Percentiles rank a stretch among this genome's conserved stretches.
Conservation (phyloP, 345 rosid genomes). For the Syzygium aromaticum region DNA sequence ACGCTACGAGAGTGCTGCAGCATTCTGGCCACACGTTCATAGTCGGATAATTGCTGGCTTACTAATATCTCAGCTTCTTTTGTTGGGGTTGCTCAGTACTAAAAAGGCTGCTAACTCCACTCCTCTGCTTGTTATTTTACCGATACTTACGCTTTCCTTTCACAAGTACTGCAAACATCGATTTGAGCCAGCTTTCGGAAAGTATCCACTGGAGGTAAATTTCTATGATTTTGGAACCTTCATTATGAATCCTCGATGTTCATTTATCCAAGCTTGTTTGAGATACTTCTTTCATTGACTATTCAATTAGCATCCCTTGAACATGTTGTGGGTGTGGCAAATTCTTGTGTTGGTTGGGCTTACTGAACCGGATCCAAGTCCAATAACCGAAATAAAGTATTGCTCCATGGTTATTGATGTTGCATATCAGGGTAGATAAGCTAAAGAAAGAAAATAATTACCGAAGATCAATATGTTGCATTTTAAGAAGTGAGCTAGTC, state of each 20-base stretch:
- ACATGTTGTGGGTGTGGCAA: background rate
- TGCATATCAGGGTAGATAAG: background rate
- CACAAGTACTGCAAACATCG: slow-evolving; percentile 92
- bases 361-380: background rate
- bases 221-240: background rate
- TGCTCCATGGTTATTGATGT: background rate
- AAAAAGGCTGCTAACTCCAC: slow-evolving; percentile 89
- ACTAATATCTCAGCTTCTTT: slow-evolving; percentile 77
- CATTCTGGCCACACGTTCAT: slow-evolving; percentile 98
- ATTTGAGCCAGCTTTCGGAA: slow-evolving; percentile 87
- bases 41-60: slow-evolving; percentile 78
- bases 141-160: slow-evolving; percentile 70
- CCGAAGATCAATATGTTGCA: background rate
- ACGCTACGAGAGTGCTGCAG: slow-evolving; percentile 88
- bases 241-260: background rate
- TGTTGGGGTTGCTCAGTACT: slow-evolving; percentile 82
- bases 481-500: background rate
- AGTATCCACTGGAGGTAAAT: slow-evolving; percentile 85
- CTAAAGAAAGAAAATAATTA: background rate
- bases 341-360: background rate
- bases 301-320: background rate
- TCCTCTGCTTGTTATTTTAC: slow-evolving; percentile 70
- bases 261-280: background rate
- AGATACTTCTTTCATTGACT: background rate
- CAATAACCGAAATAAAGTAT: background rate